phyloP scores from a whole-genome alignment of 2,329 filamentous ascomycete species.

The Cadophora malorum region DNA sequence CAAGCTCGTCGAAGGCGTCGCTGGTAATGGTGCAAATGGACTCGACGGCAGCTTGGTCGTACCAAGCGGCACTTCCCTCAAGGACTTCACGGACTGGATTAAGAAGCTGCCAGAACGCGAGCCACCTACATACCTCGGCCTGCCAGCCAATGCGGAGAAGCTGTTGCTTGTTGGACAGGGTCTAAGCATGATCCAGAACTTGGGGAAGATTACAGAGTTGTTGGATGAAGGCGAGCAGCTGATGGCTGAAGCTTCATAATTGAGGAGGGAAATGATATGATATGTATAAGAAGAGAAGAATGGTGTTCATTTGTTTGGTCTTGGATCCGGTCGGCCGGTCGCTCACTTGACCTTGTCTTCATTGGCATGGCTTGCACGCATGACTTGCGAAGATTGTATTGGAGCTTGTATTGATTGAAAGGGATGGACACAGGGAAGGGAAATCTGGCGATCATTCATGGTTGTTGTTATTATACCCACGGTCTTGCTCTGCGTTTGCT shows the following conservation, averaged over 20 bases:
- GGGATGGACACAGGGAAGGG: neutral
- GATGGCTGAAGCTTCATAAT: conserved; percentile 65
- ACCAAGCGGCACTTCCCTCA: conserved; percentile 80
- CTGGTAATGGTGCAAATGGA: conserved; percentile 51
- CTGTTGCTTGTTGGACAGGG: conserved; percentile 88
- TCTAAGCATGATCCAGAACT: conserved; percentile 79
- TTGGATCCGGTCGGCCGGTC: neutral
- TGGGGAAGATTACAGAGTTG: conserved; percentile 84
- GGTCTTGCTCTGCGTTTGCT: conserved; percentile 13
- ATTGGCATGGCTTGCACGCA: neutral
- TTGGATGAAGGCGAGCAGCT: conserved; percentile 94
- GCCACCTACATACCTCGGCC: conserved; percentile 90
- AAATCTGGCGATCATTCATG: conserved; percentile 8
- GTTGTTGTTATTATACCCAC: conserved; percentile 24
- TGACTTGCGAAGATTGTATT: neutral
- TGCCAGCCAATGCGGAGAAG: conserved; percentile 97
- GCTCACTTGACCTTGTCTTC: neutral
- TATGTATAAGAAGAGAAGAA: conserved; percentile 27
- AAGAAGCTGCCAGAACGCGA: conserved; percentile 91
- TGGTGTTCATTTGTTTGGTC: neutral
- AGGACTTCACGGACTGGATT: conserved; percentile 91
- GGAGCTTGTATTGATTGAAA: neutral
- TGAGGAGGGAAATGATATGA: conserved; percentile 15
- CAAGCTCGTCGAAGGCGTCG: conserved; percentile 74
- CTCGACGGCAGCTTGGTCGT: conserved; percentile 68